phyloP scores from a whole-genome alignment of 83 land plant species.

The Larix sibirica region DNA sequence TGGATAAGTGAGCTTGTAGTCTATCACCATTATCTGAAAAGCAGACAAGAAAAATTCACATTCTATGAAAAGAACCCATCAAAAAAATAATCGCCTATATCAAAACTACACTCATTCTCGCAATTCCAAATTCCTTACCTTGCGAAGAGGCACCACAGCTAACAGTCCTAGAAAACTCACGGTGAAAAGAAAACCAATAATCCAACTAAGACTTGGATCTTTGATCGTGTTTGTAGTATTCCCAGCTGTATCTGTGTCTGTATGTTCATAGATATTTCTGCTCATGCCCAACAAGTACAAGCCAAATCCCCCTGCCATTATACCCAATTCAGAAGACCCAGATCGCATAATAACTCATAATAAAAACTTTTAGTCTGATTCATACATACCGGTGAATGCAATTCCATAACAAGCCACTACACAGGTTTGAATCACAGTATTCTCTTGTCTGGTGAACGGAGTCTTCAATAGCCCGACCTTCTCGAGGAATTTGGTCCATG shows the following conservation, averaged over 20 bases:
- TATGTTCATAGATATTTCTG: conserved; percentile 27
- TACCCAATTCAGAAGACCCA: background rate
- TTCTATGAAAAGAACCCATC: too few species aligned
- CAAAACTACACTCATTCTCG: background rate
- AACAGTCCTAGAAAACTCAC: conserved; percentile 78
- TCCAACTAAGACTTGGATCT: conserved; percentile 61
- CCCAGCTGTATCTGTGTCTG: conserved; percentile 13
- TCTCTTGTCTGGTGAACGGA: conserved; percentile 85
- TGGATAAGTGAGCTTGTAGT: conserved; percentile 75
- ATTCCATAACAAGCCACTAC: conserved; percentile 76
- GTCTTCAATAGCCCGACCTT: conserved; percentile 30
- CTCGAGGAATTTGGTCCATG: conserved; percentile 54
- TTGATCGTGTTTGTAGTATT: conserved; percentile 35
- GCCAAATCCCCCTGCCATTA: conserved; percentile 64
- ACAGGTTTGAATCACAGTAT: conserved; percentile 85
- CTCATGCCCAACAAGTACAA: conserved; percentile 69
- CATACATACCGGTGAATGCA: conserved; percentile 57
- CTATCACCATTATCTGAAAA: conserved; percentile 72
- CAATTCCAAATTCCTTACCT: conserved; percentile 32
- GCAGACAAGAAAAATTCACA: background rate
- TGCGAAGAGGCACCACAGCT: conserved; percentile 68
- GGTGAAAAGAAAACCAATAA: conserved; percentile 67
- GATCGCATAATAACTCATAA: background rate
- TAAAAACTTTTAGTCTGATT: background rate
- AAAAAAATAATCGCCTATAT: background rate